Conservation (phyloP, 2,329 filamentous ascomycete genomes). For the Neonectria faginata region DNA sequence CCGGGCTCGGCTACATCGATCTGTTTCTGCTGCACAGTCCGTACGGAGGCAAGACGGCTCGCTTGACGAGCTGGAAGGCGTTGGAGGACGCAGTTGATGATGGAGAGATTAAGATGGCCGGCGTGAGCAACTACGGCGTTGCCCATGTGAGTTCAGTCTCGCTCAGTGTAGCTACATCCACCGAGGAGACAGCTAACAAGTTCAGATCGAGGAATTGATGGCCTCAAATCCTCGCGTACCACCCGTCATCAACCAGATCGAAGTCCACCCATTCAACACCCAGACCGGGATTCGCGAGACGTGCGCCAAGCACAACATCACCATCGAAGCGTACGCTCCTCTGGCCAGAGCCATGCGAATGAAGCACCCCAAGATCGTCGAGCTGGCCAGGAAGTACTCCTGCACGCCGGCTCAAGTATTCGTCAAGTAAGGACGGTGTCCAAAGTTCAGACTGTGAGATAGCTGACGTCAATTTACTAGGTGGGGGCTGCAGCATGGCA, state of each 20-base stretch:
- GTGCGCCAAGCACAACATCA: slow-evolving; percentile 74
- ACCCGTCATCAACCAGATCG: slow-evolving; percentile 83
- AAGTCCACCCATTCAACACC: slow-evolving; percentile 86
- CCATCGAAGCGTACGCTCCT: slow-evolving; percentile 84
- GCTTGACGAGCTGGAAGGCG: slow-evolving; percentile 80
- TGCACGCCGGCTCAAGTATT: slow-evolving; percentile 80
- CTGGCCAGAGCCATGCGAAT: slow-evolving; percentile 78
- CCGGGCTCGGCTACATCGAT: slow-evolving; percentile 80
- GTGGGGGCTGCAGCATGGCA: slow-evolving; percentile 82
- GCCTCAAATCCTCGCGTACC: slow-evolving; percentile 69
- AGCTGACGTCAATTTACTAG: slow-evolving; percentile 49
- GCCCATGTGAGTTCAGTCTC: slow-evolving; percentile 68
- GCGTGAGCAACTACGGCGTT: slow-evolving; percentile 83
- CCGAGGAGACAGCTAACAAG: background rate
- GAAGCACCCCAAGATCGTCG: slow-evolving; percentile 71
- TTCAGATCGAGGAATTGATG: slow-evolving; percentile 75
- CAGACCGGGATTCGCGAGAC: slow-evolving; percentile 73
- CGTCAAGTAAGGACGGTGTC: slow-evolving; percentile 59
- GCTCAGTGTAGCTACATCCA: background rate
- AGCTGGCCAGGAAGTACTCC: slow-evolving; percentile 74
- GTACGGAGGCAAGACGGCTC: slow-evolving; percentile 76
- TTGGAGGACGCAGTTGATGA: slow-evolving; percentile 80
- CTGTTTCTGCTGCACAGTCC: slow-evolving; percentile 84
- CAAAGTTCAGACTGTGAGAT: background rate
- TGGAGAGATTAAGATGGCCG: slow-evolving; percentile 77